A percentile compares a stretch with the other conserved stretches of the same genome.
Conservation (phyloP, 2,329 filamentous ascomycete species). For the Neonectria hederae region DNA sequence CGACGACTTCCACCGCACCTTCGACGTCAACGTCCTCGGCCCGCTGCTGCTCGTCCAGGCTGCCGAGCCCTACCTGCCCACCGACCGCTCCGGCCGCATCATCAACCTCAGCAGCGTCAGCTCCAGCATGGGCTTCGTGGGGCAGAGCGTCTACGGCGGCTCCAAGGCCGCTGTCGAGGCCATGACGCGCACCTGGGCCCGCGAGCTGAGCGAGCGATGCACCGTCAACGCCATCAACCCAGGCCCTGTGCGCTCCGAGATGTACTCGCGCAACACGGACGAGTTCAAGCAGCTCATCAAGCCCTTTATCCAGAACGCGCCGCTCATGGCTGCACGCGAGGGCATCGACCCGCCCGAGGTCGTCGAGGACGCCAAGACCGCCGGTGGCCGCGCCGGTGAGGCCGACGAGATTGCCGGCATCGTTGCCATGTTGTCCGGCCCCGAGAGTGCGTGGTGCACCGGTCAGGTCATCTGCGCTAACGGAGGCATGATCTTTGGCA, state of each 20-base stretch:
- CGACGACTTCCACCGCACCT: constrained; percentile 74
- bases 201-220: constrained; percentile 60
- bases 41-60: constrained; percentile 81
- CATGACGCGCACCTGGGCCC: constrained; percentile 64
- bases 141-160: constrained; percentile 62
- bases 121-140: constrained; percentile 58
- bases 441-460: constrained; percentile 42
- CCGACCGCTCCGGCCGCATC: constrained; percentile 70
- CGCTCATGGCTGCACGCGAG: constrained; percentile 38
- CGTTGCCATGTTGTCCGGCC: constrained; percentile 39
- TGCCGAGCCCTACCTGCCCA: constrained; percentile 73
- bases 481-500: constrained; percentile 43
- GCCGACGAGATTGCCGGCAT: constrained; percentile 39
- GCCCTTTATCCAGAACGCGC: constrained; percentile 43
- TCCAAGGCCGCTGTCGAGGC: constrained; percentile 65
- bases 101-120: constrained; percentile 63
- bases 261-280: constrained; percentile 52
- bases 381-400: constrained; percentile 40
- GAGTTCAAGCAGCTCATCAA: constrained; percentile 43
- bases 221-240: constrained; percentile 66
- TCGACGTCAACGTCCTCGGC: constrained; percentile 81
- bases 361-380: constrained; percentile 41
- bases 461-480: constrained; percentile 44
- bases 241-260: constrained; percentile 60
- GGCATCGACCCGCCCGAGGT: constrained; percentile 39